These are phyloP conservation scores for Stagonosporopsis tanaceti DNA, from an alignment of 2,329 filamentous ascomycete species.

Conservation along the genomic window DNA sequence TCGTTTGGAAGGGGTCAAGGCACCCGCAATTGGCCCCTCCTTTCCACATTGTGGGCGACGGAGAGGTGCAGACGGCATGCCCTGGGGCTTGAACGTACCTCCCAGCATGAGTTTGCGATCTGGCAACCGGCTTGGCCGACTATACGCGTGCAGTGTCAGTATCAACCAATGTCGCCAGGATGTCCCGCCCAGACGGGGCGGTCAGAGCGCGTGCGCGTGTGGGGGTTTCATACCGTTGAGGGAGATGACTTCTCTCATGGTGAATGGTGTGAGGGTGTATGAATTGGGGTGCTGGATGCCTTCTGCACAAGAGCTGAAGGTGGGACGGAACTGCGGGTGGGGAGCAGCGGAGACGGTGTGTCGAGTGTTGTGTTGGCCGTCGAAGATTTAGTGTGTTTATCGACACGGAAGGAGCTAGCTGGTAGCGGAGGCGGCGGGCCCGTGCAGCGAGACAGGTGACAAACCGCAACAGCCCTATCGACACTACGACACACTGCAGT, in stretches of 20 bases:
- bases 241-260: conserved; percentile 99
- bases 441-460: conserved; percentile 9
- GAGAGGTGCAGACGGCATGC: conserved; percentile 20
- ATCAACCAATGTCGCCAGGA: conserved; percentile 39
- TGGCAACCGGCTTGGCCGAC: conserved; percentile 99
- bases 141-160: conserved; percentile 67
- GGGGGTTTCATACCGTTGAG: conserved; percentile 82
- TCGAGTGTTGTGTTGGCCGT: conserved; percentile 32
- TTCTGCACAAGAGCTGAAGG: conserved; percentile 20
- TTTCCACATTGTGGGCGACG: conserved; percentile 21
- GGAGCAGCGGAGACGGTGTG: conserved; percentile 31
- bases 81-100: conserved; percentile 73
- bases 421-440: conserved; percentile 17
- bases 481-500: conserved; percentile 9
- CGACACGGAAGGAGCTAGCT: conserved; percentile 21
- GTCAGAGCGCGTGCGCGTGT: conserved; percentile 37
- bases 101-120: conserved; percentile 99
- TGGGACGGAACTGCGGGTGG: conserved; percentile 27
- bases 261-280: conserved; percentile 53
- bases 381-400: conserved; percentile 23
- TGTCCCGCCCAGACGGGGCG: conserved; percentile 47
- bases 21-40: conserved; percentile 44
- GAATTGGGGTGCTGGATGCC: conserved; percentile 35
- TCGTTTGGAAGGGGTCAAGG: conserved; percentile 38
- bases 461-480: conserved; percentile 16